Evolutionary conservation across 2,329 filamentous ascomycete species (phyloP).

Genomic region (Colletotrichum cordylinicola): DNA sequence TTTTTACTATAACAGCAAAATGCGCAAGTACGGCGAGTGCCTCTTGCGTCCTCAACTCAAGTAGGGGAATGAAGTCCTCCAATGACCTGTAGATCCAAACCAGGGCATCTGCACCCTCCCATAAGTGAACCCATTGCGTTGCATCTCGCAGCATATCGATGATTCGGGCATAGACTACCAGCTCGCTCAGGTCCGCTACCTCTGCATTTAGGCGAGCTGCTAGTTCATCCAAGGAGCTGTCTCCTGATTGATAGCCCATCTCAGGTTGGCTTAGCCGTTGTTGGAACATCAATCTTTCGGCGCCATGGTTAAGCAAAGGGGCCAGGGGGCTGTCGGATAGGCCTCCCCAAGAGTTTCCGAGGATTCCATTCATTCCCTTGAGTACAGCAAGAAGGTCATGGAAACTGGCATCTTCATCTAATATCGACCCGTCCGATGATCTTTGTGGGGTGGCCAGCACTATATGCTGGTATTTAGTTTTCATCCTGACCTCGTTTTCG

Average conservation of each 20-base stretch:
- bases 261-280: background rate
- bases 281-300: background rate
- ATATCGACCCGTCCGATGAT: background rate
- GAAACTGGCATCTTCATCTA: background rate
- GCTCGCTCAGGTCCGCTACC: background rate
- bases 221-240: background rate
- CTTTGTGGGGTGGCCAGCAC: background rate
- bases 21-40: background rate
- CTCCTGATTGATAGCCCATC: background rate
- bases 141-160: background rate
- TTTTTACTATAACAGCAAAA: background rate
- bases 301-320: background rate
- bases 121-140: background rate
- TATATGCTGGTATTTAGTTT: background rate
- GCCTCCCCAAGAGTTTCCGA: background rate
- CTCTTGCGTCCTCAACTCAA: background rate
- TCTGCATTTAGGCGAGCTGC: background rate
- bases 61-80: background rate
- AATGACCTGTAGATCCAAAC: conserved; percentile 3
- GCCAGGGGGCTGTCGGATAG: background rate
- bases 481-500: background rate
- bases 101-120: background rate
- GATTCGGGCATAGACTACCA: background rate
- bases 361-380: background rate
- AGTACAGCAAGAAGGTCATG: background rate